Conservation (phyloP, 2,329 filamentous ascomycete species). For the Aspergillus uvarum region DNA sequence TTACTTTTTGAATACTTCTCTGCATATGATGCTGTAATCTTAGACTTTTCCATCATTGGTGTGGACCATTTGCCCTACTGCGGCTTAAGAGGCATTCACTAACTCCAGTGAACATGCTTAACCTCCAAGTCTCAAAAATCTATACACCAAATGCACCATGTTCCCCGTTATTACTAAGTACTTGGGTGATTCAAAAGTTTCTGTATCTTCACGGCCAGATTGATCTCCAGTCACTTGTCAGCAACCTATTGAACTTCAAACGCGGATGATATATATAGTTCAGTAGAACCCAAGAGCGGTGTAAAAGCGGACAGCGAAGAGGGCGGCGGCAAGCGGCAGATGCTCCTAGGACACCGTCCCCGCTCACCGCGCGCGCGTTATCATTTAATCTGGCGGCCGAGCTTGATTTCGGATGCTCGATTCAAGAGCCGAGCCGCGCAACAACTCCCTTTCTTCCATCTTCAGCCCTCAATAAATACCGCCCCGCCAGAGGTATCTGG, state of each 20-base stretch:
- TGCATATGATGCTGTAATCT: neutral
- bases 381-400: neutral
- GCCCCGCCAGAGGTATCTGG: neutral
- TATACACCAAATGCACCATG: neutral
- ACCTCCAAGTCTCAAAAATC: neutral
- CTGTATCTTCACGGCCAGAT: no score
- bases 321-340: neutral
- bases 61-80: neutral
- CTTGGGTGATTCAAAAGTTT: no score
- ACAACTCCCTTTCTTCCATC: neutral
- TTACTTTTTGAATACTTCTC: neutral
- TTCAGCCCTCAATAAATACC: neutral
- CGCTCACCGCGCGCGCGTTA: neutral
- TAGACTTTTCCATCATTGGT: neutral
- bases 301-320: neutral
- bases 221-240: no score
- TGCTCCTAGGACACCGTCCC: neutral
- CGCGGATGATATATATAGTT: no score
- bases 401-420: neutral
- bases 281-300: no score
- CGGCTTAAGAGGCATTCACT: neutral
- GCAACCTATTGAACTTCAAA: no score
- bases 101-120: neutral
- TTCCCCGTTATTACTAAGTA: no score
- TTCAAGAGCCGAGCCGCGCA: neutral